Evolutionary conservation across 2,329 filamentous ascomycete genomes (phyloP).

Genomic region (Lasiodiplodia citricola): DNA sequence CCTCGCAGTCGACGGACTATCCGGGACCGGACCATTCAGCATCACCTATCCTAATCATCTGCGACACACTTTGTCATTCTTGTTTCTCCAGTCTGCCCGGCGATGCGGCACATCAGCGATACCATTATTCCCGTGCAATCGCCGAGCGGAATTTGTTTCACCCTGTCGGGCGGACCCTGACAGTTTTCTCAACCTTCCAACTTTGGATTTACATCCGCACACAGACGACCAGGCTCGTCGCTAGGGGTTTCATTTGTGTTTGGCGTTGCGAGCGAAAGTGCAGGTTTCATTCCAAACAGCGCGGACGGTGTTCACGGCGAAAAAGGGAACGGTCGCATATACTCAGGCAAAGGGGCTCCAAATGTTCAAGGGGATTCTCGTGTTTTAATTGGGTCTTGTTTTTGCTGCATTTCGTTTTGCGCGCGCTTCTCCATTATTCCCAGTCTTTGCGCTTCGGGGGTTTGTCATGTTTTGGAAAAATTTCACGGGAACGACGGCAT

Average conservation of each 20-base stretch:
- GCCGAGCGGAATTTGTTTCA: slow-evolving; percentile 18
- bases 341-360: slow-evolving; percentile 21
- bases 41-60: slow-evolving; percentile 15
- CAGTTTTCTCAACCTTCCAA: slow-evolving; percentile 1
- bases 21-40: slow-evolving; percentile 5
- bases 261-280: slow-evolving; percentile 20
- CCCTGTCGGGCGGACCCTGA: slow-evolving; percentile 1
- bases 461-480: slow-evolving; percentile 10
- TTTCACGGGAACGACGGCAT: slow-evolving; percentile 23
- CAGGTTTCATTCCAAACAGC: slow-evolving; percentile 7
- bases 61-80: slow-evolving; percentile 9
- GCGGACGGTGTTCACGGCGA: slow-evolving; percentile 21
- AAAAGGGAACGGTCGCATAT: slow-evolving; percentile 21
- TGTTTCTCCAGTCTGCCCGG: background rate
- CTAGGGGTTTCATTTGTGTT: slow-evolving; percentile 24
- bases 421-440: slow-evolving; percentile 19
- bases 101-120: slow-evolving; percentile 8
- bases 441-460: slow-evolving; percentile 11
- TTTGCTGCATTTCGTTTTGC: slow-evolving; percentile 4
- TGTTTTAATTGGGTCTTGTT: slow-evolving; percentile 22
- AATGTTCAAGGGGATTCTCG: slow-evolving; percentile 18
- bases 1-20: slow-evolving; percentile 2
- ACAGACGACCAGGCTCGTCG: slow-evolving; percentile 20
- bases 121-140: slow-evolving; percentile 17
- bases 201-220: slow-evolving; percentile 17